Evolutionary conservation across 768 basidiomycete genomes (phyloP), one percentile per base, ranked within the genome.

Genomic region (Hericium coralloides): DNA sequence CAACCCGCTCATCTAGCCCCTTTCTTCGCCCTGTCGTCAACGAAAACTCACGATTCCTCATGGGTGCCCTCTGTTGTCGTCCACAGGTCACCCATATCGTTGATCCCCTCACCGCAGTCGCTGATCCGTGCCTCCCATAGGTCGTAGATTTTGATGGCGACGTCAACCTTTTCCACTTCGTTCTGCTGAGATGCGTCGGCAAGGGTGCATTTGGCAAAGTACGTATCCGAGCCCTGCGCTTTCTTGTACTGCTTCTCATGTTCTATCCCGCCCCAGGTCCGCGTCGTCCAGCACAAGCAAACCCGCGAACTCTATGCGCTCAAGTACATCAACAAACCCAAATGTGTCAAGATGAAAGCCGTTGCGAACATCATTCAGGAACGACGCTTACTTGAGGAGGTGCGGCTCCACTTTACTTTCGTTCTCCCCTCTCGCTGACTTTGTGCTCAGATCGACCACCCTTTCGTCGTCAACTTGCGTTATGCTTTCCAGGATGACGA

Each of bases 161-260:
- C 60, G 87, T 93, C 68, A 95, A 92, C 68, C 85, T 99, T 57
- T 99, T 97, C 71, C 97, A 99, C 68, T 99, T 99, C 68, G 81
- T 91, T 60, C 85, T 99, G 41, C 72, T 98, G 18, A 79, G 95
- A 65, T 95, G 92, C 62, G 95, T 99, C n/a, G 95, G 95, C 20
- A 98, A 98, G 71, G 95, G 95, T 52, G 95, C 95, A 1, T 98
- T 99, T 71, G 95, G 95, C 68, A 98, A 99, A 84, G 95, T 94
- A 37, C 17, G 31, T 31, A 31, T 50, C 26, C 22, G 26, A 22
- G 38, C n/a, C 39, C 38, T n/a, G 25, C 55, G 26, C 62, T 52
- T 57, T 65, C 18, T 64, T 56, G 49, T 63, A 65, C 22, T 9
- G 20, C 38, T 38, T 45, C 52, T 41, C 12, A 25, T 31, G 18